Evolutionary conservation across 75 land plant genomes (phyloP), one percentile per base, ranked within the genome.

Genomic region (Adiantum capillusveneris): DNA sequence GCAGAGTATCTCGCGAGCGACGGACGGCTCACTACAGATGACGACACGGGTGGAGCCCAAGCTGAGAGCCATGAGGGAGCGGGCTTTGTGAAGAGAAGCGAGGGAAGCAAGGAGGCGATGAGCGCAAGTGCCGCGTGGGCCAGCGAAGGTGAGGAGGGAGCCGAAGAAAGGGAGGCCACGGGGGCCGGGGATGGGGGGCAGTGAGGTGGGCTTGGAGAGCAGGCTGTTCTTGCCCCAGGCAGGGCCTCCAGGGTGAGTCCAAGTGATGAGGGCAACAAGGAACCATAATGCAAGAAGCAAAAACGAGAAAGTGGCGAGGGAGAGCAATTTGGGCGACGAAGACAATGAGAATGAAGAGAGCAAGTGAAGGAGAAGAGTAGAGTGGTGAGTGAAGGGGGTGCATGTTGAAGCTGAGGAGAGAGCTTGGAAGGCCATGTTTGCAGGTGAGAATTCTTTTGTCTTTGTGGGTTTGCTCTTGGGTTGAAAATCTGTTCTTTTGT

Each of bases 111-210:
- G 72, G 6, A 56, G 53, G 11, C 76, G 46, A 66, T 78, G 80
- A 7, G 80, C 63, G 0, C 68, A 34, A 9, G 7, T 5, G 37
- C 37, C 37, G 9, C 9, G 66, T 2, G 61, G 56, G 16, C 81
- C 75, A 46, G 63, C 68, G 58, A 60, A 55, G 18, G 56, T 54
- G 36, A 79, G 62, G 7, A 79, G 22, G 43, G 31, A 57, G 19
- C 88, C 88, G 0, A 81, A 6, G 6, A 85, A 0, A 0, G 88
- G 88, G 56, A 72, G 64, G 0, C 84, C 84, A 0, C 60, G 18
- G 0, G 81, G 87, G 11, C 83, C 81, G 0, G 66, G 76, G 5
- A 68, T 60, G 51, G 37, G 55, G 44, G 2, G 55, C 7, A 34
- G 19, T 0, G 36, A 44, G 0, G 53, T 12, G n/a, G 49, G 13